Evolutionary conservation across 768 basidiomycete species (phyloP).

Genomic region (Tylopilus sp.): DNA sequence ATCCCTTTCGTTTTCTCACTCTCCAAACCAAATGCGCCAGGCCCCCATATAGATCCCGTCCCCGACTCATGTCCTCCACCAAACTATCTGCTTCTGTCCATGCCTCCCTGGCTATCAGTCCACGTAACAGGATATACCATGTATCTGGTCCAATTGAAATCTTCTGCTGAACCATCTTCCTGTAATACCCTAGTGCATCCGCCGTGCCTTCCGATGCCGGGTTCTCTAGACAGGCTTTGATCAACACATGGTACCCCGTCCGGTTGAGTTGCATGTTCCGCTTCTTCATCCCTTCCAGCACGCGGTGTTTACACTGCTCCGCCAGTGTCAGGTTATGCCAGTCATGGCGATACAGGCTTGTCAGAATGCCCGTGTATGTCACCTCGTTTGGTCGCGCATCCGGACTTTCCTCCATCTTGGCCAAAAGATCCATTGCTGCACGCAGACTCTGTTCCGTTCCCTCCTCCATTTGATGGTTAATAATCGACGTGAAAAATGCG

Average conservation of each 20-base stretch:
- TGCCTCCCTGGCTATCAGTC: conserved; percentile 53
- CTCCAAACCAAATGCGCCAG: conserved; percentile 48
- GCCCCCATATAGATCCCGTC: conserved; percentile 43
- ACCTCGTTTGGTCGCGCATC: conserved; percentile 62
- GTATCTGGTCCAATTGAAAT: conserved; percentile 57
- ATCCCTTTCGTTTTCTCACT: conserved; percentile 41
- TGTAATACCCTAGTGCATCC: conserved; percentile 56
- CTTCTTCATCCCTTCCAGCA: conserved; percentile 57
- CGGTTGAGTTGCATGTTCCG: conserved; percentile 53
- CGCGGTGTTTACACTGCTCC: conserved; percentile 44
- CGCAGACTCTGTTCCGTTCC: conserved; percentile 50
- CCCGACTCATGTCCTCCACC: conserved; percentile 55
- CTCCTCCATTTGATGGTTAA: conserved; percentile 66
- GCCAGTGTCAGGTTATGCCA: conserved; percentile 45
- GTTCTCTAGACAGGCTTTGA: conserved; percentile 61
- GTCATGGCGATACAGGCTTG: conserved; percentile 61
- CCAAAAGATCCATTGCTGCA: conserved; percentile 66
- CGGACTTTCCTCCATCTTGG: conserved; percentile 65
- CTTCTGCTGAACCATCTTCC: conserved; percentile 52
- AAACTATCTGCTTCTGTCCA: conserved; percentile 61
- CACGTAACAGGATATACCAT: conserved; percentile 73
- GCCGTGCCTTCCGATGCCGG: conserved; percentile 46
- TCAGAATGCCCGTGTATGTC: conserved; percentile 80
- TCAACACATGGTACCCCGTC: conserved; percentile 73
- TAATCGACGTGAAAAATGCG: conserved; percentile 75